Evolutionary conservation across 345 rosid species (phyloP), one percentile per base, ranked within the genome.

Genomic region (Populus ilicifolia): DNA sequence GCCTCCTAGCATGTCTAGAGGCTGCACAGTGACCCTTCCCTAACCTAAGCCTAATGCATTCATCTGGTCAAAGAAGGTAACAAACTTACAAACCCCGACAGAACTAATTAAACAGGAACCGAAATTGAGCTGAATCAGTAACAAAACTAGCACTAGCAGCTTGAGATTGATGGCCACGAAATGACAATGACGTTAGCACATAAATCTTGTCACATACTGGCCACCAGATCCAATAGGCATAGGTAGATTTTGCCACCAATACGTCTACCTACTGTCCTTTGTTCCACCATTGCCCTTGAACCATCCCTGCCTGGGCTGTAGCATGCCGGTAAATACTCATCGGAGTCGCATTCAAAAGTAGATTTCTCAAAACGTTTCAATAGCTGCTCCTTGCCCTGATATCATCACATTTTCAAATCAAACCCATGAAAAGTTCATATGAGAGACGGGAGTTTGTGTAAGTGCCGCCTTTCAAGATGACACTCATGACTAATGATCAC

Each of bases 241-340:
- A 43, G 54, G 61, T 70, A 69, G 56, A 20, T 52, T 61, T 61
- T 48, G 35, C 18, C 23, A 11, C 36, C 70, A 35, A 25, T 52
- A 48, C 81, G 79, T 13, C 77, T 81, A 29, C 90, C 92, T 6
- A 86, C 69, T 2, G 67, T 65, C 71, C 43, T 75, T 21, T 81
- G 77, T 8, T 67, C 61, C 75, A 81, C 88, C 17, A 1, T 21
- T 44, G 61, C 66, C 71, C 73, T 66, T 2, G 86, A 75, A 18
- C 97, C 96, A 11, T 81, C 83, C 0, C 96, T 85, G 3, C 88
- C 82, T 3, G 93, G 93, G 23, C 23, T 74, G 75, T 85, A 91
- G 0, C 73, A 50, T 0, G 90, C 77, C 0, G 97, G 96, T 25
- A 86, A 71, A 46, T 78, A 93, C 25, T 79, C 85, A 4, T 91